Percentiles rank a stretch among this genome's conserved stretches.
These are phyloP conservation scores for Fusarium sarcochroum DNA, from an alignment of 2,329 filamentous ascomycete genomes.

Conservation along the genomic window DNA sequence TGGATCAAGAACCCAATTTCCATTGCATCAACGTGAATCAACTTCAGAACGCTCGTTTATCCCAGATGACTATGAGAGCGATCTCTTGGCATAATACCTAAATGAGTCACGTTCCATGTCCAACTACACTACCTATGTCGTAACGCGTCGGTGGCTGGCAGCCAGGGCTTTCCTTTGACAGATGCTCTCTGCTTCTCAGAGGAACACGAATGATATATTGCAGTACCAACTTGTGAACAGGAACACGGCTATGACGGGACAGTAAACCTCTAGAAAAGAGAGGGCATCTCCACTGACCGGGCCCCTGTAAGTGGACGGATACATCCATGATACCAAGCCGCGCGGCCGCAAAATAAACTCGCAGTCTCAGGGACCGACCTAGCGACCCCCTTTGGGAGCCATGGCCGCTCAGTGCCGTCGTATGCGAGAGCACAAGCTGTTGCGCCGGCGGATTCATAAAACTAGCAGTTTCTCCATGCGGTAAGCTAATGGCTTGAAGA, in stretches of 20 bases:
- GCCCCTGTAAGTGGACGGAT: conserved; percentile 37
- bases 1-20: not conserved
- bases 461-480: not conserved
- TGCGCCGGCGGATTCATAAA: conserved; percentile 22
- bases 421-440: conserved; percentile 17
- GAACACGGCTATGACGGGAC: conserved; percentile 42
- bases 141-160: conserved; percentile 37
- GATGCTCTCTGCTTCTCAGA: conserved; percentile 4
- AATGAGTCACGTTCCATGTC: conserved; percentile 14
- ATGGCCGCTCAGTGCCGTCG: conserved; percentile 14
- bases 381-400: conserved; percentile 17
- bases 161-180: conserved; percentile 16
- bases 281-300: conserved; percentile 34
- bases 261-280: conserved; percentile 35
- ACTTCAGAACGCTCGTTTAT: not conserved
- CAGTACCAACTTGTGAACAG: conserved; percentile 27
- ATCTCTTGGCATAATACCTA: conserved; percentile 1
- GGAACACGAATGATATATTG: conserved; percentile 29
- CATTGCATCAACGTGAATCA: not conserved
- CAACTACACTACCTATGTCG: conserved; percentile 11
- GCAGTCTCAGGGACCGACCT: conserved; percentile 36
- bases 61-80: not conserved
- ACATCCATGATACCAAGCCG: conserved; percentile 36
- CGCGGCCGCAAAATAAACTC: conserved; percentile 44
- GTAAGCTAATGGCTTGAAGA: not conserved